These are phyloP conservation scores for Lolium rigidum DNA, from an alignment of 176 grass and related monocot species.

Conservation along the genomic window DNA sequence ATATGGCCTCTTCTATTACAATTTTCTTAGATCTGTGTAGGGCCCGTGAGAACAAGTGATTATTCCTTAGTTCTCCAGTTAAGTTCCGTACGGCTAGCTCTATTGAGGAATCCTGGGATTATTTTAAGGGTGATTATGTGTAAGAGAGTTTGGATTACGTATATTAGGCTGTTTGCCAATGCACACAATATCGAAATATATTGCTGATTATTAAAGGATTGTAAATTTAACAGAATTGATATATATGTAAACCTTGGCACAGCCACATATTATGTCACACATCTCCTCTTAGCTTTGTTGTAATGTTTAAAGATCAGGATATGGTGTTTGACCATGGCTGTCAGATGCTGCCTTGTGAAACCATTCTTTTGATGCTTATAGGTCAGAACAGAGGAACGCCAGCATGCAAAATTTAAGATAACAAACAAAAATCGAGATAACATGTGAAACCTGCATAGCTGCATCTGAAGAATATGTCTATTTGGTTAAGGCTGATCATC, in stretches of 20 bases:
- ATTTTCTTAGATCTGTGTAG: not conserved
- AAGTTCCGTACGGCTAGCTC: not conserved
- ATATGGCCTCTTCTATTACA: not conserved
- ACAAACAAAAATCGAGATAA: not conserved
- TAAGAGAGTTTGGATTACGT: not conserved
- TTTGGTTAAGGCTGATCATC: not conserved
- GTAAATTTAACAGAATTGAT: not conserved
- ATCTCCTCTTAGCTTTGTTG: not conserved
- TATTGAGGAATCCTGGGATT: not conserved
- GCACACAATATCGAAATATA: not conserved
- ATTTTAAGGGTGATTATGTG: not conserved
- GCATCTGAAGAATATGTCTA: not conserved
- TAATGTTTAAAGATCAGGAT: not conserved
- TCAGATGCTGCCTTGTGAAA: not conserved
- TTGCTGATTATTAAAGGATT: not conserved
- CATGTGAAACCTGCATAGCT: not conserved
- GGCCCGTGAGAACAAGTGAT: not conserved
- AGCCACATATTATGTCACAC: not conserved
- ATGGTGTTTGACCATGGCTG: not conserved
- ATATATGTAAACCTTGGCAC: not conserved
- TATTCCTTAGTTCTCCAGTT: not conserved
- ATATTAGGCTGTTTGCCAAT: not conserved
- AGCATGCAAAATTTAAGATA: not conserved
- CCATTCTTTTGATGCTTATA: not conserved
- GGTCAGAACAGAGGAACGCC: not conserved